Percentiles rank a stretch among this genome's conserved stretches.
Conservation (phyloP, 768 basidiomycete genomes). For the Antrodiella citrinella region DNA sequence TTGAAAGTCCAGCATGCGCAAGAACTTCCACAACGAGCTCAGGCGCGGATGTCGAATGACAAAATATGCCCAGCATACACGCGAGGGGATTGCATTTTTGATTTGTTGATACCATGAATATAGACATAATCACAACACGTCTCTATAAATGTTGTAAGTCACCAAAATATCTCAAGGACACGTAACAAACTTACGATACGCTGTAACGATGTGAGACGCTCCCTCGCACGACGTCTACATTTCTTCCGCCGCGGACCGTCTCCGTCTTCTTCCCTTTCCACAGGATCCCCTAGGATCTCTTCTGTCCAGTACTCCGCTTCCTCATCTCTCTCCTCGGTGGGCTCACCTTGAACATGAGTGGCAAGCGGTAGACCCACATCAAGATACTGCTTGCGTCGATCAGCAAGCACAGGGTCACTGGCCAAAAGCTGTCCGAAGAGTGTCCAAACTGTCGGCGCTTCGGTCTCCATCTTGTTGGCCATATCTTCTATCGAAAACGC, state of each 20-base stretch:
- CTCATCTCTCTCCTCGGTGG: no score
- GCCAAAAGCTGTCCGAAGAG: not conserved
- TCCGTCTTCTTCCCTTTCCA: not conserved
- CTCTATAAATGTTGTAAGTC: not conserved
- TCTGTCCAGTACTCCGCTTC: not conserved
- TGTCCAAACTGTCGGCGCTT: slow-evolving; percentile 5
- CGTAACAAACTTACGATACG: not conserved
- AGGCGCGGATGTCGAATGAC: slow-evolving; percentile 17
- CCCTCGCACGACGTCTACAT: not conserved
- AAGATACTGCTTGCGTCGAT: not conserved
- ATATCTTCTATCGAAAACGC: slow-evolving; percentile 5
- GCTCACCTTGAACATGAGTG: no score
- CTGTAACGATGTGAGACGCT: not conserved
- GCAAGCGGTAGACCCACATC: no score
- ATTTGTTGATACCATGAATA: slow-evolving; percentile 13
- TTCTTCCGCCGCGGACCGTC: not conserved
- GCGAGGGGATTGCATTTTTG: slow-evolving; percentile 16
- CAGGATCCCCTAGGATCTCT: not conserved
- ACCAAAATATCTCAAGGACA: not conserved
- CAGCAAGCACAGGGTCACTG: not conserved
- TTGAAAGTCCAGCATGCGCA: slow-evolving; percentile 3
- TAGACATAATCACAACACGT: slow-evolving; percentile 1
- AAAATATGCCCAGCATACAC: slow-evolving; percentile 18
- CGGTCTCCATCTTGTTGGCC: not conserved
- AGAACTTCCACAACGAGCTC: slow-evolving; percentile 16